These are phyloP conservation scores for Colletotrichum australisinense DNA, from an alignment of 2,329 filamentous ascomycete genomes.

Conservation along the genomic window DNA sequence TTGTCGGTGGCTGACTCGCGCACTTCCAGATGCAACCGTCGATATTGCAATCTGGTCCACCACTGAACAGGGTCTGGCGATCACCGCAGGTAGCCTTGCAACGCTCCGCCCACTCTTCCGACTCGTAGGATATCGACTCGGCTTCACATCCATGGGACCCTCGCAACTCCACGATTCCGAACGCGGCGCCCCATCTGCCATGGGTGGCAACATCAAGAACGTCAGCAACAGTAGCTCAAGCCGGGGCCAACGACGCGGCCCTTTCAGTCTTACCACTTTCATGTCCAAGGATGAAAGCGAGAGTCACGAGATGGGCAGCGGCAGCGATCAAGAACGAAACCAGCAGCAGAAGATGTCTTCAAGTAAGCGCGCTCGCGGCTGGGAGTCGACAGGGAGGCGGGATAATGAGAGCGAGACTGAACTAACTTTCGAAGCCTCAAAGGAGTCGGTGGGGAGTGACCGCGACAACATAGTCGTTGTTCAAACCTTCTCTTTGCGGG, in stretches of 20 bases:
- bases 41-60: constrained; percentile 63
- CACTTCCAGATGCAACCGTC: constrained; percentile 48
- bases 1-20: constrained; percentile 20
- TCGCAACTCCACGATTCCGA: constrained; percentile 20
- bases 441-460: constrained; percentile 16
- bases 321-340: constrained; percentile 10
- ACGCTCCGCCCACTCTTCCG: constrained; percentile 59
- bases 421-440: constrained; percentile 31
- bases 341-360: constrained; percentile 7
- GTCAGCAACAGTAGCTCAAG: constrained; percentile 15
- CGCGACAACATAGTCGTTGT: constrained; percentile 29
- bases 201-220: constrained; percentile 23
- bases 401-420: constrained; percentile 36
- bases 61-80: constrained; percentile 59
- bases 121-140: constrained; percentile 46
- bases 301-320: constrained; percentile 15
- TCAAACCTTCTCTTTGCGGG: constrained; percentile 25
- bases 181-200: constrained; percentile 18
- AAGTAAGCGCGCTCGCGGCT: constrained; percentile 26
- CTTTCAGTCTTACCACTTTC: constrained; percentile 45
- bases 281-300: constrained; percentile 39
- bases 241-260: constrained; percentile 30
- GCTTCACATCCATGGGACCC: constrained; percentile 38
- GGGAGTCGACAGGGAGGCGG: constrained; percentile 27
- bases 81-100: constrained; percentile 59